These are phyloP conservation scores for Fusarium hostae DNA, from an alignment of 2,329 filamentous ascomycete genomes.

Conservation along the genomic window DNA sequence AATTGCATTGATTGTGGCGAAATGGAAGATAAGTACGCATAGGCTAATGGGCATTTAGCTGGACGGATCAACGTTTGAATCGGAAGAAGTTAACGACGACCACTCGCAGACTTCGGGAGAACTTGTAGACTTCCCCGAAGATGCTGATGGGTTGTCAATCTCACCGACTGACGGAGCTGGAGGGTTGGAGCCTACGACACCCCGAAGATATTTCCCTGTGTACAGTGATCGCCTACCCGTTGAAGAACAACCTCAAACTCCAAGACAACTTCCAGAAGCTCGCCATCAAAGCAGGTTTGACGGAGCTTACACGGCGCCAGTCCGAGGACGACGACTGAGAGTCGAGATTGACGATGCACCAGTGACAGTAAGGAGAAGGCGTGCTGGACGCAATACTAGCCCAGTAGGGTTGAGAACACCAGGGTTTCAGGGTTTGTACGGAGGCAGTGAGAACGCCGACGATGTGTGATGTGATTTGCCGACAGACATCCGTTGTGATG, in stretches of 20 bases:
- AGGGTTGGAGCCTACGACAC: background rate
- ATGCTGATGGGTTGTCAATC: background rate
- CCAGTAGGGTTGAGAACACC: constrained; percentile 54
- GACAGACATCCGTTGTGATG: constrained; percentile 11
- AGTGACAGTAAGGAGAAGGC: constrained; percentile 6
- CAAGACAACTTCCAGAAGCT: constrained; percentile 39
- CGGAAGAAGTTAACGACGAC: constrained; percentile 2
- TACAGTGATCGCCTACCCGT: constrained; percentile 36
- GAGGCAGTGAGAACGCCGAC: constrained; percentile 60
- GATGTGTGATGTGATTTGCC: constrained; percentile 45
- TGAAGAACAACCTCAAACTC: constrained; percentile 38
- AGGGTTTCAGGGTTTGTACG: constrained; percentile 60
- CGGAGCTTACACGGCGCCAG: constrained; percentile 37
- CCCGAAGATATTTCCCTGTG: constrained; percentile 26
- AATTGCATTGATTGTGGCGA: background rate
- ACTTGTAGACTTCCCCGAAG: background rate
- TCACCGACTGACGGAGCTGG: background rate
- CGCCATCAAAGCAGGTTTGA: constrained; percentile 41
- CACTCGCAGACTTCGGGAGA: background rate
- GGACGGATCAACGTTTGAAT: background rate
- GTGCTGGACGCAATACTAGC: constrained; percentile 46
- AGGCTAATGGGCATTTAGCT: constrained; percentile 14
- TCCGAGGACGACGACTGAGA: constrained; percentile 16
- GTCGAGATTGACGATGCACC: background rate
- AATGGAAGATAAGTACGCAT: background rate